Evolutionary conservation across 225 moss, liverwort and hornwort genomes (phyloP), one percentile per base, ranked within the genome.

Genomic region (Pseudoscleropodium purum): DNA sequence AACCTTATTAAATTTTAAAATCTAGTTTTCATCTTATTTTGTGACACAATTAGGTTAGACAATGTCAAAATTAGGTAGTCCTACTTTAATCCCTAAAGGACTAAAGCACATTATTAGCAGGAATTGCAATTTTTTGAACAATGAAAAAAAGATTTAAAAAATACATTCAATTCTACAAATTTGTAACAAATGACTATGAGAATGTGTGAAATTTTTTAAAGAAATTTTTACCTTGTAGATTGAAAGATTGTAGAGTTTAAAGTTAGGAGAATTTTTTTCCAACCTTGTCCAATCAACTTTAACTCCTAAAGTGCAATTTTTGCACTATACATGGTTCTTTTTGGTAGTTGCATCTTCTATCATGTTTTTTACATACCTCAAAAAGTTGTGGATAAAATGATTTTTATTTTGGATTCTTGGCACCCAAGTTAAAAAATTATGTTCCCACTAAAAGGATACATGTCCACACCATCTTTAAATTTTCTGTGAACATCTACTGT

Each of bases 361-460:
- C 10, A 34, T 65, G 5, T 65, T 17, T 33, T 4, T 65, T 17
- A 65, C 34, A 33, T 33, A 33, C 33, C 0, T 36, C 3, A 10
- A 36, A 36, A 67, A 67, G 5, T 67, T 67, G 20, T 3, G 0
- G 0, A 3, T 0, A 37, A 36, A 5, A 36, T 19, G 5, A 36
- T 66, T 67, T 67, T 67, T 67, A 68, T 68, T 1, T 1, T 0
- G 5, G 5, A 67, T 67, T 20, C 12, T 0, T 0, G 3, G 6
- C 11, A 37, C 2, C 2, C 4, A 2, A 1, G 12, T 68, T 1
- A 21, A 37, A 68, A 68, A 68, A 69, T 12, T 12, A 12, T 69
- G 3, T n/a, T n/a, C 7, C 7, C 4, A 23, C n/a, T 23, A 23
- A 36, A 11, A 11, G 2, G 0, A 11, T 19, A 16, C 16, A 18